phyloP scores from a whole-genome alignment of 2,329 filamentous ascomycete genomes.

The Emmonsiellopsis sp. region DNA sequence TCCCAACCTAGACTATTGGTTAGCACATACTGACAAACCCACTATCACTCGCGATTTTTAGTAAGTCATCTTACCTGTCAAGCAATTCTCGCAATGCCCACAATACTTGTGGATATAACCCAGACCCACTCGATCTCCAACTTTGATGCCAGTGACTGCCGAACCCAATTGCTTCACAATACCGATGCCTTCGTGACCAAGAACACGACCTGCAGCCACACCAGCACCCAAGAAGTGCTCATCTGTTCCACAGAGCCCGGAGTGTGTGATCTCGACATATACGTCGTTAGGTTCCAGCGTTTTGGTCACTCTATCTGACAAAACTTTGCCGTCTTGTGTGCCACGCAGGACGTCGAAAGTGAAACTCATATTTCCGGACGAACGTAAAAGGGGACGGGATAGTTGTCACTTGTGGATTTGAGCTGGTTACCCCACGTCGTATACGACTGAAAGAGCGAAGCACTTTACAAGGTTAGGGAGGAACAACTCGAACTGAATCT shows the following conservation, averaged over 20 bases:
- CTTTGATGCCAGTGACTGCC: conserved; percentile 24
- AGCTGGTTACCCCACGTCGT: neutral
- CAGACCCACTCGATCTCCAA: conserved; percentile 36
- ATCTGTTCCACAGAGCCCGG: conserved; percentile 58
- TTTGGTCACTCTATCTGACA: neutral
- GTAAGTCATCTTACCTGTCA: neutral
- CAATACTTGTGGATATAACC: conserved; percentile 32
- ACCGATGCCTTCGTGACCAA: conserved; percentile 33
- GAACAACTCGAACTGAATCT: too few species aligned
- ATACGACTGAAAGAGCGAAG: too few species aligned
- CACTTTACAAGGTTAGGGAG: too few species aligned
- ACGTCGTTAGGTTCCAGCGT: conserved; percentile 33
- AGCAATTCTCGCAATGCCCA: conserved; percentile 22
- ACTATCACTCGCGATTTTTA: neutral
- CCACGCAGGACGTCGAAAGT: conserved; percentile 2
- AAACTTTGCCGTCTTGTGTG: neutral
- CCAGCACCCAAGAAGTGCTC: conserved; percentile 25
- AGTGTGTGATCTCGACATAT: conserved; percentile 55
- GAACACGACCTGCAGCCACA: conserved; percentile 11
- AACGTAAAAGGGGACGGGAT: neutral
- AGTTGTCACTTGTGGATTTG: neutral
- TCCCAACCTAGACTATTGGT: conserved; percentile 4
- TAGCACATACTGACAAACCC: neutral
- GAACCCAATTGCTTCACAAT: conserved; percentile 24
- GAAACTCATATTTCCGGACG: neutral